Evolutionary conservation across 2,329 filamentous ascomycete genomes (phyloP).

Genomic region (Chaetomiaceae sp.): DNA sequence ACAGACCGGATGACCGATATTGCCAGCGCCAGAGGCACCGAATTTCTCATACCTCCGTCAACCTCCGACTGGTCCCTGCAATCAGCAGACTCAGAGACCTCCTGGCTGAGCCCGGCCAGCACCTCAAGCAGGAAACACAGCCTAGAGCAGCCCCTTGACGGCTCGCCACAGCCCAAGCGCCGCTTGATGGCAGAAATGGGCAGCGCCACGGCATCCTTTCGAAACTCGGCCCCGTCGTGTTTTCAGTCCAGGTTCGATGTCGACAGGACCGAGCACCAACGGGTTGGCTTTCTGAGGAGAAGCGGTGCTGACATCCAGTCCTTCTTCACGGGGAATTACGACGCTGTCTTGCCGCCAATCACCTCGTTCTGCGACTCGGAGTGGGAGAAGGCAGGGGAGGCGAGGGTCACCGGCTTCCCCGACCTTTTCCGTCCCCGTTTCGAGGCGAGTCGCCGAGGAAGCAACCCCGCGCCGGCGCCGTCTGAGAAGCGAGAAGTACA

Average conservation of each 20-base stretch:
- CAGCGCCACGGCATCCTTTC: neutral
- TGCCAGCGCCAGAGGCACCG: neutral
- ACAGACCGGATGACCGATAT: neutral
- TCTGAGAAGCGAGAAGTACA: neutral
- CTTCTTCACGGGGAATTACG: neutral
- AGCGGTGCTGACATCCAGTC: neutral
- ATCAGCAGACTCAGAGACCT: neutral
- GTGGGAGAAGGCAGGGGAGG: neutral
- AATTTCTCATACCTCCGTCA: neutral
- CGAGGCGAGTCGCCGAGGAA: no score
- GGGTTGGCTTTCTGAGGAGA: neutral
- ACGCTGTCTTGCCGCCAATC: neutral
- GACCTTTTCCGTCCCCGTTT: neutral
- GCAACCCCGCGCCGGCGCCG: neutral
- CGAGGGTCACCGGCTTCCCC: no score
- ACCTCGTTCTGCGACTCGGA: neutral
- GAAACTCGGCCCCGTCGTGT: neutral
- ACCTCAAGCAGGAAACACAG: constrained; percentile 5
- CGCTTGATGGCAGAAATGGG: neutral
- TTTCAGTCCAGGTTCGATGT: neutral
- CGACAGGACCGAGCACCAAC: neutral
- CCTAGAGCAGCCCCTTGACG: neutral
- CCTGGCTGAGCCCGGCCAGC: neutral
- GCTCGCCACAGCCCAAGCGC: neutral
- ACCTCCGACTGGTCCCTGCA: neutral